These are phyloP conservation scores for Scopulariopsis brevicaulis DNA, from an alignment of 2,329 filamentous ascomycete species.

Conservation along the genomic window DNA sequence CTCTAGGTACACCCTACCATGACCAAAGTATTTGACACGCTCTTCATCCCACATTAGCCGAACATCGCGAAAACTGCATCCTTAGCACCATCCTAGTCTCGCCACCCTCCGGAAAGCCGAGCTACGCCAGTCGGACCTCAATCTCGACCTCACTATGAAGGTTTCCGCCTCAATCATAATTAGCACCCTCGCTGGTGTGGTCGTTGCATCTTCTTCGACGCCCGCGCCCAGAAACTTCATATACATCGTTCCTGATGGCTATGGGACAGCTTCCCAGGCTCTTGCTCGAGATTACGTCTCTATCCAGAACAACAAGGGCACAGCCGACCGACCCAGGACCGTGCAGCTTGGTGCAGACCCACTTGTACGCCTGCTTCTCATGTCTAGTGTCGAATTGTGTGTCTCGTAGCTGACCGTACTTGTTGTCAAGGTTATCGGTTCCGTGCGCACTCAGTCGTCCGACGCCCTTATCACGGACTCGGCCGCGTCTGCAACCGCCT, in stretches of 20 bases:
- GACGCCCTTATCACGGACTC: constrained; percentile 14
- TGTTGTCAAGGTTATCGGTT: constrained; percentile 9
- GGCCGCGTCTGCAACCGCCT: constrained; percentile 13
- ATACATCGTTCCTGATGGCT: constrained; percentile 19
- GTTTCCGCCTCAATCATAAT: not conserved
- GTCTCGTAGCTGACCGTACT: not conserved
- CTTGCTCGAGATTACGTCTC: constrained; percentile 14
- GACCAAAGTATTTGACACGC: not conserved
- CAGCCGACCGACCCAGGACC: constrained; percentile 9
- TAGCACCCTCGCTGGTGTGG: not conserved
- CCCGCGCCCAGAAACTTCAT: constrained; percentile 17
- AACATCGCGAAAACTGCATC: not conserved
- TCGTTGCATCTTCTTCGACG: not conserved
- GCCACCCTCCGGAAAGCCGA: not conserved
- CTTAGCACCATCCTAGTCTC: not conserved
- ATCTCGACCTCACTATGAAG: not conserved
- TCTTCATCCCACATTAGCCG: not conserved
- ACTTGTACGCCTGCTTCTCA: constrained; percentile 9
- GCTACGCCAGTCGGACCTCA: not conserved
- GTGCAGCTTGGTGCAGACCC: constrained; percentile 11
- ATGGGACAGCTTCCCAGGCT: constrained; percentile 16
- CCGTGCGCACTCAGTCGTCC: constrained; percentile 11
- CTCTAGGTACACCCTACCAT: not conserved
- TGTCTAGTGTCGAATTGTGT: not conserved
- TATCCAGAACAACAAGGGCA: constrained; percentile 9